Conservation (phyloP, 148 eudicot species). For the Fagopyrum homotropicum region DNA sequence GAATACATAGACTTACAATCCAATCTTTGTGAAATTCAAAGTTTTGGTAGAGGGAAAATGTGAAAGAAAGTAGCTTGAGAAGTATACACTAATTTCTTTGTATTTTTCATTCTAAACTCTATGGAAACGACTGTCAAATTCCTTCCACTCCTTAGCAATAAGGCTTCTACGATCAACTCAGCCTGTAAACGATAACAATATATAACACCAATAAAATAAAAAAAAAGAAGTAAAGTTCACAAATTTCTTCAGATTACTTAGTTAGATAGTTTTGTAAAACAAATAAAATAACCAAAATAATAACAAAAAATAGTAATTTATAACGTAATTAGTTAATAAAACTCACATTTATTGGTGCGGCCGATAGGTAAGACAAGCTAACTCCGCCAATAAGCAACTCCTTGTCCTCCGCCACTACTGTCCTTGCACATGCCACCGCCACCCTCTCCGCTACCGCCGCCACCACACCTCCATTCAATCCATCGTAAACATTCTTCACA, state of each 20-base stretch:
- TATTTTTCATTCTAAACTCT: constrained; percentile 42
- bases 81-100: constrained; percentile 36
- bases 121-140: constrained; percentile 49
- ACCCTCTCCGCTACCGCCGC: constrained; percentile 61
- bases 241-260: no score
- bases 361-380: constrained; percentile 62
- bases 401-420: constrained; percentile 65
- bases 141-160: constrained; percentile 65
- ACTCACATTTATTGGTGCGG: constrained; percentile 62
- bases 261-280: no score
- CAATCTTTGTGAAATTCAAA: neutral
- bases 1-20: no score
- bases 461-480: constrained; percentile 84
- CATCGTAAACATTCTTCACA: constrained; percentile 51
- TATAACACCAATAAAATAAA: no score
- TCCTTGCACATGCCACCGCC: constrained; percentile 74
- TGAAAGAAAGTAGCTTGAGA: constrained; percentile 53
- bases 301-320: no score
- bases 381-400: constrained; percentile 68
- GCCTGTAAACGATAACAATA: constrained; percentile 25
- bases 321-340: no score
- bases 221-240: no score
- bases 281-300: no score
- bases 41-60: constrained; percentile 34
- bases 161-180: constrained; percentile 48